phyloP scores from a whole-genome alignment of 2,329 filamentous ascomycete species.

The Colletotrichum tamarilloi region DNA sequence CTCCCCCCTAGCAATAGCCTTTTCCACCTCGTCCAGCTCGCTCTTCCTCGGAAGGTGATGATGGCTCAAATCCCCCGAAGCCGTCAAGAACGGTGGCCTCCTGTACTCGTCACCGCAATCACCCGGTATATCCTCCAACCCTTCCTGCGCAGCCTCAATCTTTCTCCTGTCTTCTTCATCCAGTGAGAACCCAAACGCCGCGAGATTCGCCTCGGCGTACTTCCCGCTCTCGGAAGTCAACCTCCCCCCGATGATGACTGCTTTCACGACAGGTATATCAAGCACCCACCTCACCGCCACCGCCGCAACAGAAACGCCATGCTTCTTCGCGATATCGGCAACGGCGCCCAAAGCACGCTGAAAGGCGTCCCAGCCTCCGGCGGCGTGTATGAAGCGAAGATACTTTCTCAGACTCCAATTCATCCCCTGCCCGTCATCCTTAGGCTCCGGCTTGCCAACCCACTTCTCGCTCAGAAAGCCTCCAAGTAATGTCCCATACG shows the following conservation, averaged over 20 bases:
- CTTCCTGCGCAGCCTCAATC: slow-evolving; percentile 34
- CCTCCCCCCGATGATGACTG: slow-evolving; percentile 55
- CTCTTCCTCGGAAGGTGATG: slow-evolving; percentile 5
- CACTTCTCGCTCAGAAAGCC: slow-evolving; percentile 39
- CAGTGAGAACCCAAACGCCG: slow-evolving; percentile 39
- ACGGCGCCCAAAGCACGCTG: slow-evolving; percentile 54
- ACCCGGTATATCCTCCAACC: slow-evolving; percentile 37
- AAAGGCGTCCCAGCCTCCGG: slow-evolving; percentile 58
- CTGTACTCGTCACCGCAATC: slow-evolving; percentile 42
- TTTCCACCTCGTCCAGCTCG: not conserved
- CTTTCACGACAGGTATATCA: slow-evolving; percentile 58
- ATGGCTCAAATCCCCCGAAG: slow-evolving; percentile 12
- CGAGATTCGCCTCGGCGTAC: slow-evolving; percentile 45
- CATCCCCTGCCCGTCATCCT: slow-evolving; percentile 5
- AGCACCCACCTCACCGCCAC: slow-evolving; percentile 63
- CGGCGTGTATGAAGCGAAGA: slow-evolving; percentile 45
- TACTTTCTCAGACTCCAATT: slow-evolving; percentile 45
- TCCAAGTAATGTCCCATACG: slow-evolving; percentile 32
- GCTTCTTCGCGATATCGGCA: slow-evolving; percentile 50
- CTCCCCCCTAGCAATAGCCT: slow-evolving; percentile 1
- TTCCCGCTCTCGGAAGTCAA: not conserved
- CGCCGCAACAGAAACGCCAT: slow-evolving; percentile 55
- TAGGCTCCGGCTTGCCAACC: slow-evolving; percentile 36
- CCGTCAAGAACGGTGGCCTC: slow-evolving; percentile 23
- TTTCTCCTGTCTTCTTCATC: slow-evolving; percentile 36